Conservation (phyloP, 257 asterid genomes). For the Solanum paucissectum region DNA sequence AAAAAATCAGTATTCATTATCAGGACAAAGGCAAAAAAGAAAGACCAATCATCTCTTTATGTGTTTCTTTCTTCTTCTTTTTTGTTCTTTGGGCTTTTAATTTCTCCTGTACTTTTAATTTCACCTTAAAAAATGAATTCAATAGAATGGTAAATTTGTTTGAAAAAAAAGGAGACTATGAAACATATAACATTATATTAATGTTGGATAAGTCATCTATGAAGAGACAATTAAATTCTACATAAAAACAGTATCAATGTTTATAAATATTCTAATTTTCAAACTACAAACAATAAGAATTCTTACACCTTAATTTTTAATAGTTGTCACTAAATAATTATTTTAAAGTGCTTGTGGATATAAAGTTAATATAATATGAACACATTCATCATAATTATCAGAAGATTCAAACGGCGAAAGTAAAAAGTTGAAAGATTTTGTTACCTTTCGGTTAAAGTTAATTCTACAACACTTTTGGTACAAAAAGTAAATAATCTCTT, state of each 20-base stretch:
- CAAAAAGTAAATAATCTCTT: background rate
- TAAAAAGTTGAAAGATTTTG: background rate
- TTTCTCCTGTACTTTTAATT: too few species aligned
- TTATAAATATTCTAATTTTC: background rate
- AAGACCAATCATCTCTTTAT: background rate
- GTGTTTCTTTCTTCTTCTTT: background rate
- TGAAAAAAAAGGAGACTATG: too few species aligned
- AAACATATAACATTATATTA: too few species aligned
- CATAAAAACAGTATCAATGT: background rate
- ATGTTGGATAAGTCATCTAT: background rate
- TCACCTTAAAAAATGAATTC: background rate
- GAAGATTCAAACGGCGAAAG: background rate
- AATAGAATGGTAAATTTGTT: background rate
- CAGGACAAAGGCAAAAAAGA: background rate
- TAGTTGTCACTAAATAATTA: background rate
- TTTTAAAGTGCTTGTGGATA: background rate
- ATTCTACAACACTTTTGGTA: background rate
- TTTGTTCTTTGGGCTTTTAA: background rate
- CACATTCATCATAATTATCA: background rate
- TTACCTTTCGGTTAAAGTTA: background rate
- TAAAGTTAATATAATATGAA: background rate
- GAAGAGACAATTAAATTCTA: background rate
- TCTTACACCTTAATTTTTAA: background rate
- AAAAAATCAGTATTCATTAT: background rate
- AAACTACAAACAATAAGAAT: background rate